Evolutionary conservation across 257 asterid species (phyloP).

Genomic region (Gardenia jasminoides): DNA sequence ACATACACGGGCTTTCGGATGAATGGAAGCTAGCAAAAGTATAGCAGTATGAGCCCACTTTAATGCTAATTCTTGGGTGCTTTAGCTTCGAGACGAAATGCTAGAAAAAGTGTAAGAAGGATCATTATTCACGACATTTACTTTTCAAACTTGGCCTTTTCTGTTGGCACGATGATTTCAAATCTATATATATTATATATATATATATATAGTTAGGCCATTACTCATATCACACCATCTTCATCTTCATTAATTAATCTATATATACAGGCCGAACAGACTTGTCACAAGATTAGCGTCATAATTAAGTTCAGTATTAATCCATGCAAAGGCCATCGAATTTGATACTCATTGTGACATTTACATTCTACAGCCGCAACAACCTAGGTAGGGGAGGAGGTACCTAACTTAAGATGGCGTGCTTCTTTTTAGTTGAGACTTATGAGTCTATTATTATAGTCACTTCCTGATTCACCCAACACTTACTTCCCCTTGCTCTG

Average conservation of each 20-base stretch:
- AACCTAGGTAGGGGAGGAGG: too few species aligned
- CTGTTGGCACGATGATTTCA: background rate
- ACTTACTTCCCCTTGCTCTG: background rate
- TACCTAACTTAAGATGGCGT: background rate
- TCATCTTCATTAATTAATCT: background rate
- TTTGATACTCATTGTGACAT: background rate
- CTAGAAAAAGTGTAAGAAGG: background rate
- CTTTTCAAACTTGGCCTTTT: background rate
- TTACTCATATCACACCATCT: background rate
- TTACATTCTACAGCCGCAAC: background rate
- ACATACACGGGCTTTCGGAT: too few species aligned
- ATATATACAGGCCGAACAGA: background rate
- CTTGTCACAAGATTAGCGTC: background rate
- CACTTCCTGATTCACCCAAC: background rate
- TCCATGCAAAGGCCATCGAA: background rate
- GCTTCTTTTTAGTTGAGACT: background rate
- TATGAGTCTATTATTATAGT: background rate
- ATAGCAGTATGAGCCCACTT: background rate
- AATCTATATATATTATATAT: too few species aligned
- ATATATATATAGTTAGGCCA: too few species aligned
- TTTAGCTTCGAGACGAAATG: background rate
- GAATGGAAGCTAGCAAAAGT: too few species aligned
- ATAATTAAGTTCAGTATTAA: background rate
- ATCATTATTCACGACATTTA: background rate
- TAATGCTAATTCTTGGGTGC: background rate